These are phyloP conservation scores for Sechiopsis laciniata DNA, from an alignment of 306 rosid species.

Conservation along the genomic window DNA sequence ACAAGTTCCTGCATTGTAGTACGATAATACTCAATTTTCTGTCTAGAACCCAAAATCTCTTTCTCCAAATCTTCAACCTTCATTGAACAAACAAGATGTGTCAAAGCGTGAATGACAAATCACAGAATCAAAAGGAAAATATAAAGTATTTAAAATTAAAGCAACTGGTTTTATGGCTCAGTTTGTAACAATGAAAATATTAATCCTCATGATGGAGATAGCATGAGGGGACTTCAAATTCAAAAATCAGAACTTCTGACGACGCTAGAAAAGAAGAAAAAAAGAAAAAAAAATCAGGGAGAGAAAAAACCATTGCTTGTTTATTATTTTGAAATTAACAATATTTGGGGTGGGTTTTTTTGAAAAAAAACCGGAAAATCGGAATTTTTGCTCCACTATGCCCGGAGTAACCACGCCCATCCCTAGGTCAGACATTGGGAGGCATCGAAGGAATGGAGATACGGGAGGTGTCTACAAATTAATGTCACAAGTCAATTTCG, in stretches of 20 bases:
- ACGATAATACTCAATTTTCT: slow-evolving; percentile 72
- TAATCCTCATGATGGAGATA: background rate
- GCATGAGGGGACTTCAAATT: background rate
- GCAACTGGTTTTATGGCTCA: background rate
- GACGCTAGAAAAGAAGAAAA: background rate
- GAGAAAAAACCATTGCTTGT: background rate
- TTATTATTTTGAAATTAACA: too few relatives aligned
- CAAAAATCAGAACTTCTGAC: background rate
- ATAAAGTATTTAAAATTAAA: background rate
- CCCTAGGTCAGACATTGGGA: too few relatives aligned
- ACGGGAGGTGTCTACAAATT: too few relatives aligned
- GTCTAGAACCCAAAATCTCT: slow-evolving; percentile 66
- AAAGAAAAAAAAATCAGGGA: too few relatives aligned
- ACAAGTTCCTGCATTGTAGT: slow-evolving; percentile 86
- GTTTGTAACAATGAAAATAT: background rate
- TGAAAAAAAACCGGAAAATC: too few relatives aligned
- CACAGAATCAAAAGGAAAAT: background rate
- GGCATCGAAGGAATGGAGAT: too few relatives aligned
- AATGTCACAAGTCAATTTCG: too few relatives aligned
- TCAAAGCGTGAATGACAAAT: slow-evolving; percentile 2
- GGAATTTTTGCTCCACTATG: too few relatives aligned
- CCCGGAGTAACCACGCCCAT: too few relatives aligned
- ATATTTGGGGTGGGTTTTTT: too few relatives aligned
- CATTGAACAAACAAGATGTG: slow-evolving; percentile 26
- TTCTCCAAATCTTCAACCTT: slow-evolving; percentile 94